Evolutionary conservation across 345 rosid species (phyloP).

Genomic region (Rhodamnia argentea): DNA sequence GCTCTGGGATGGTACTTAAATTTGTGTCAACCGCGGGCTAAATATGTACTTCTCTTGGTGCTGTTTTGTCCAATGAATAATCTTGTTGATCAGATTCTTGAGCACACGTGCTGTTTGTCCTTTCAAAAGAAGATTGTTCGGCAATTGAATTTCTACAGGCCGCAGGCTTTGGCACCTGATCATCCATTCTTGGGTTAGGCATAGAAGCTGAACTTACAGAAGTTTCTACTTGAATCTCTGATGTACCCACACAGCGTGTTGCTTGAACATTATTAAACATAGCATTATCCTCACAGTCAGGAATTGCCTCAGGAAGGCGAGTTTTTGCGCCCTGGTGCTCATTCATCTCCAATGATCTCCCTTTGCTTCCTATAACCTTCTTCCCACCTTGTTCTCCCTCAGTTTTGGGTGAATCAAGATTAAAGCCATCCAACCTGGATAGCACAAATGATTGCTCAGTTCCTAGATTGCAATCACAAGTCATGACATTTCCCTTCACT

Average conservation of each 20-base stretch:
- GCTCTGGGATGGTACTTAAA: neutral
- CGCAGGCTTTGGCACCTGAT: neutral
- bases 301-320: slow-evolving; percentile 5
- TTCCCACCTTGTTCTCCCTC: slow-evolving; percentile 23
- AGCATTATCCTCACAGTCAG: slow-evolving; percentile 7
- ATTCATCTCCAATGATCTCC: slow-evolving; percentile 14
- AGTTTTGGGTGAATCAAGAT: slow-evolving; percentile 25
- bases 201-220: neutral
- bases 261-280: neutral
- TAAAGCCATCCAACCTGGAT: slow-evolving; percentile 53
- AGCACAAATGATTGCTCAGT: neutral
- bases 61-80: neutral
- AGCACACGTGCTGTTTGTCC: neutral
- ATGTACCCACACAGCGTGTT: neutral
- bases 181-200: neutral
- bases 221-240: neutral
- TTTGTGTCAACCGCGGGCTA: neutral
- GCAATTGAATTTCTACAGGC: neutral
- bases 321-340: slow-evolving; percentile 20
- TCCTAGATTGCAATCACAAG: neutral
- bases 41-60: neutral
- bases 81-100: slow-evolving; percentile 11
- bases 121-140: neutral
- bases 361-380: slow-evolving; percentile 22
- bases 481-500: neutral